phyloP scores from a whole-genome alignment of 257 asterid species.

The Lycium barbarum region DNA sequence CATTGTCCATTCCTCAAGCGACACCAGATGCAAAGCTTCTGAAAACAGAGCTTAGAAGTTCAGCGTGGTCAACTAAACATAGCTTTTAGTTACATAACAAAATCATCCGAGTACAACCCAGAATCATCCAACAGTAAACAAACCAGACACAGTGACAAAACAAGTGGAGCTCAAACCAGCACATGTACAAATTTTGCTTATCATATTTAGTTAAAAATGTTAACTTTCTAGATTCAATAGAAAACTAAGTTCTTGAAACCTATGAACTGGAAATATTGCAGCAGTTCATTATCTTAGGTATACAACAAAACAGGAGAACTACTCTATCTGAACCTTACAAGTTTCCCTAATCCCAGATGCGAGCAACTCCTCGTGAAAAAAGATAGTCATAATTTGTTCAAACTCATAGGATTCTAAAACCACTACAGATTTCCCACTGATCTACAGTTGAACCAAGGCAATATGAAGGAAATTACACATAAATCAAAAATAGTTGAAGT shows the following conservation, averaged over 20 bases:
- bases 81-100: slow-evolving; percentile 1
- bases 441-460: not conserved
- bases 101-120: not conserved
- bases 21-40: slow-evolving; percentile 88
- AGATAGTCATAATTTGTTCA: not conserved
- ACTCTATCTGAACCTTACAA: not conserved
- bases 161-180: not conserved
- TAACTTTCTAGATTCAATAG: not conserved
- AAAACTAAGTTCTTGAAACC: not conserved
- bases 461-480: not conserved
- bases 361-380: not conserved
- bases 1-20: slow-evolving; percentile 58
- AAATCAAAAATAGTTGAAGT: not conserved
- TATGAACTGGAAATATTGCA: not conserved
- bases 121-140: not conserved
- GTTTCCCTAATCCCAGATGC: not conserved
- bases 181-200: not conserved
- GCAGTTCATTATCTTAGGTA: not conserved
- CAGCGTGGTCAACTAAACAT: slow-evolving; percentile 30
- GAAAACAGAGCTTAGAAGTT: slow-evolving; percentile 41
- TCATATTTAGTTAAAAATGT: not conserved
- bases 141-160: not conserved
- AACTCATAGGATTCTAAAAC: not conserved
- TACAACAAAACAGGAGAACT: not conserved
- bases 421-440: not conserved